These are phyloP conservation scores for Camellia oleifera DNA, from an alignment of 179 eudicot genomes.

Conservation along the genomic window DNA sequence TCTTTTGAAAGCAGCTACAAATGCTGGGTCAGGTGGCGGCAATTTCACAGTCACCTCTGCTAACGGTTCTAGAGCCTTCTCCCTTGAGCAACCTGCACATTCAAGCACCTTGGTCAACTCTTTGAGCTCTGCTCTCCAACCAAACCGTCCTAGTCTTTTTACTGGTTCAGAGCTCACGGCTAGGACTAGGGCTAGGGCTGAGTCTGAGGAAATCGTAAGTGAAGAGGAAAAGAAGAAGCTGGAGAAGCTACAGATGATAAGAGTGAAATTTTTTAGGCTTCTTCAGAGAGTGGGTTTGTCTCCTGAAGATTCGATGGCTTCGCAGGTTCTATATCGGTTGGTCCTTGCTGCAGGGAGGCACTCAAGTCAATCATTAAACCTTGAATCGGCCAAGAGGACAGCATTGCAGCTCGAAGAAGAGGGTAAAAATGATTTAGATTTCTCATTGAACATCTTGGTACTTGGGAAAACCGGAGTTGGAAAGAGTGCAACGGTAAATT, in stretches of 20 bases:
- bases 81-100: constrained; percentile 55
- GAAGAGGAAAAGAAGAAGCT: constrained; percentile 57
- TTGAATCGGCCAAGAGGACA: constrained; percentile 48
- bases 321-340: constrained; percentile 60
- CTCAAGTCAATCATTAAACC: constrained; percentile 30
- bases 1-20: constrained; percentile 52
- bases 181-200: constrained; percentile 24
- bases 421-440: constrained; percentile 42
- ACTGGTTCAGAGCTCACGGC: constrained; percentile 23
- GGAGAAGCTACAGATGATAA: constrained; percentile 47
- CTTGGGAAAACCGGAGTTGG: constrained; percentile 96
- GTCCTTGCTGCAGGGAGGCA: constrained; percentile 48
- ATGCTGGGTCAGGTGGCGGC: constrained; percentile 46
- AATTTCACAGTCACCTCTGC: constrained; percentile 48
- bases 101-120: constrained; percentile 42
- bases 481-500: constrained; percentile 88
- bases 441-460: constrained; percentile 66
- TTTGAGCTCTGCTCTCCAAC: constrained; percentile 28
- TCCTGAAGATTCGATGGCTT: constrained; percentile 58
- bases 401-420: constrained; percentile 56
- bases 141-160: constrained; percentile 32
- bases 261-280: constrained; percentile 62
- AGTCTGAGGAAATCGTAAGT: constrained; percentile 41
- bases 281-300: constrained; percentile 54
- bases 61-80: constrained; percentile 50